Evolutionary conservation across 1,284 basidiomycete species (phyloP), one percentile per base, ranked within the genome.

Genomic region (Cutaneotrichosporon mucoides): DNA sequence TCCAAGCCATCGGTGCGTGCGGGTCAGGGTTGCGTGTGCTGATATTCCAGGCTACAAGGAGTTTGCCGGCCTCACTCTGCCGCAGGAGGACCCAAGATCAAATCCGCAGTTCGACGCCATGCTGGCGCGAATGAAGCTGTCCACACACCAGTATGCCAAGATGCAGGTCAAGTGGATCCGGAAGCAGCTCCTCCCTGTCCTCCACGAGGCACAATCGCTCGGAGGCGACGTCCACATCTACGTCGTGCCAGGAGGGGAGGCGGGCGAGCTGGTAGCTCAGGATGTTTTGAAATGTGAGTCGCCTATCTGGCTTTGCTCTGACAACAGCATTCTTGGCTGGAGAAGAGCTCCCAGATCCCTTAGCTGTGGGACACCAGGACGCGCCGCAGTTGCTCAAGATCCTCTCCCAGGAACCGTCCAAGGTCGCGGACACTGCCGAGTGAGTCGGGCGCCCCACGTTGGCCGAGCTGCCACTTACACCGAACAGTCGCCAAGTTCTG

Each of bases 111-210:
- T 89, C 59, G 57, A 48, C 3, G 16, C 60, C 15, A 90, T 89
- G 0, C 79, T 91, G 1, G 86, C 88, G 43, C 82, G 82, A 15
- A 97, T 92, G 85, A 96, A 98, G 76, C 76, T 84, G 0, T 87
- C 88, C 0, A 99, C 95, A 1, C 81, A 90, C 15, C 89, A 92
- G 76, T 99, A 99, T 71, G 92, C 96, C 0, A 92, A 89, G 73
- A 83, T 87, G 15, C 96, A 99, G 74, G 82, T 93, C 42, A 87
- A 88, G 52, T 99, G 96, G 96, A 87, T 99, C 54, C 83, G 85
- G 43, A 93, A 92, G 72, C 94, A 96, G 76, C 79, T 99, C 5
- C 73, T 97, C 8, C 93, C 93, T 1, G 87, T 86, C 2, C 80
- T 90, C 3, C 72, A 83, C 40, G 82, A 81, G 37, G 82, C 84